A percentile compares a stretch with the other conserved stretches of the same genome.
phyloP scores from a whole-genome alignment of 108 stramenopile species.

The Chaetoceros tenuissimus region DNA sequence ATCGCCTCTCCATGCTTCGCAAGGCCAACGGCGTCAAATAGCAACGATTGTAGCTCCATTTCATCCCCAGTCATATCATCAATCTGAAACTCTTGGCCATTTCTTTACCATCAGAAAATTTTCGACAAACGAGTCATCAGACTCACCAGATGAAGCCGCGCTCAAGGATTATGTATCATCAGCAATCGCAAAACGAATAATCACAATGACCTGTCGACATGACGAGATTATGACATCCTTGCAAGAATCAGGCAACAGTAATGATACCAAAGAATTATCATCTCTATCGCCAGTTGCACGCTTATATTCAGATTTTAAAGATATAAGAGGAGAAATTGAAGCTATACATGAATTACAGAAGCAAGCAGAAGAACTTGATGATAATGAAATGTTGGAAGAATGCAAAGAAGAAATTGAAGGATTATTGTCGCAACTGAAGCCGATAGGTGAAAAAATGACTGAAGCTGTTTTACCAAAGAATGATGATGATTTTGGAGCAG shows the following conservation, averaged over 20 bases:
- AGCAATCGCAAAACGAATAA: neutral
- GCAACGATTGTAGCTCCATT: too few species aligned
- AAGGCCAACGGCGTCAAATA: too few species aligned
- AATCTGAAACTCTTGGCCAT: too few species aligned
- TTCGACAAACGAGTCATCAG: too few species aligned
- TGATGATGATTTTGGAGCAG: slow-evolving; percentile 56
- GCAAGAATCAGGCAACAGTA: neutral
- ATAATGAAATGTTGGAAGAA: slow-evolving; percentile 42
- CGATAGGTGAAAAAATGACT: slow-evolving; percentile 36
- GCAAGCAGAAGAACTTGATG: slow-evolving; percentile 26
- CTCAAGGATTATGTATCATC: neutral
- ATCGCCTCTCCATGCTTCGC: too few species aligned
- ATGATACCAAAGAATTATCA: neutral
- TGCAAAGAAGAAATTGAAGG: slow-evolving; percentile 40
- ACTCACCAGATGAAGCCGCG: neutral
- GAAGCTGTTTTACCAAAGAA: slow-evolving; percentile 58
- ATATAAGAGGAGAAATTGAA: slow-evolving; percentile 32
- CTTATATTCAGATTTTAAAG: slow-evolving; percentile 2
- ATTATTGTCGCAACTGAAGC: slow-evolving; percentile 19
- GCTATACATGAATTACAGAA: slow-evolving; percentile 46
- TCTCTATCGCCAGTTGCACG: neutral
- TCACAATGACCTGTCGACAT: neutral
- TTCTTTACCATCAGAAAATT: too few species aligned
- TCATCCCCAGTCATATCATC: too few species aligned
- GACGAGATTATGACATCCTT: neutral